Percentiles rank a stretch among this genome's conserved stretches.
phyloP scores from a whole-genome alignment of 208 protist genomes.

The Trypanosoma mega region DNA sequence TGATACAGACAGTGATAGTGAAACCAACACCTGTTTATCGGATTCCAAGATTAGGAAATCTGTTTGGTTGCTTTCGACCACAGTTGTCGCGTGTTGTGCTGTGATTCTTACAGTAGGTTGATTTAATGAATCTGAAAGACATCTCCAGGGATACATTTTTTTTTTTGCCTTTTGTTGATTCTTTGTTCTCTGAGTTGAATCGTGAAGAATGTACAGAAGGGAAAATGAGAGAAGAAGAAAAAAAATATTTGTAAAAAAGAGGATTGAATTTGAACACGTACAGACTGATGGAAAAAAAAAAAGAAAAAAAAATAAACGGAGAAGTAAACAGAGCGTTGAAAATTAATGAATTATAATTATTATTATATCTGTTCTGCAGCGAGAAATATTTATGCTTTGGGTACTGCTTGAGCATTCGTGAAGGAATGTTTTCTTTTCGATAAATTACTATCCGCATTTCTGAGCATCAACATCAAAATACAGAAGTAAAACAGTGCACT shows the following conservation, averaged over 20 bases:
- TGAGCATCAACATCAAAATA: constrained; percentile 6
- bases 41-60: not conserved
- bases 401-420: not conserved
- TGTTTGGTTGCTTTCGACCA: constrained; percentile 16
- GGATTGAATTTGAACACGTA: no score
- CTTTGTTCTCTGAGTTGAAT: no score
- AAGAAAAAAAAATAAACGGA: no score
- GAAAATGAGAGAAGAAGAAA: no score
- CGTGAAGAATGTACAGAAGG: no score
- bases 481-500: constrained; percentile 4
- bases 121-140: constrained; percentile 4
- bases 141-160: not conserved
- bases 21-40: not conserved
- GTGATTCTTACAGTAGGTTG: constrained; percentile 9
- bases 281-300: no score
- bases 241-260: no score
- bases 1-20: not conserved
- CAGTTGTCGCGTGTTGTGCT: constrained; percentile 9
- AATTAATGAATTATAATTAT: no score
- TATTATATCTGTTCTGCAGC: no score
- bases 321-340: no score
- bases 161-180: not conserved
- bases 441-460: constrained; percentile 9
- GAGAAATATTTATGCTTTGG: no score
- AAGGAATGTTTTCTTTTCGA: constrained; percentile 11